Percentiles rank a stretch among this genome's conserved stretches.
These are phyloP conservation scores for Ceratobasidium sp. DNA, from an alignment of 1,284 basidiomycete genomes.

Conservation along the genomic window DNA sequence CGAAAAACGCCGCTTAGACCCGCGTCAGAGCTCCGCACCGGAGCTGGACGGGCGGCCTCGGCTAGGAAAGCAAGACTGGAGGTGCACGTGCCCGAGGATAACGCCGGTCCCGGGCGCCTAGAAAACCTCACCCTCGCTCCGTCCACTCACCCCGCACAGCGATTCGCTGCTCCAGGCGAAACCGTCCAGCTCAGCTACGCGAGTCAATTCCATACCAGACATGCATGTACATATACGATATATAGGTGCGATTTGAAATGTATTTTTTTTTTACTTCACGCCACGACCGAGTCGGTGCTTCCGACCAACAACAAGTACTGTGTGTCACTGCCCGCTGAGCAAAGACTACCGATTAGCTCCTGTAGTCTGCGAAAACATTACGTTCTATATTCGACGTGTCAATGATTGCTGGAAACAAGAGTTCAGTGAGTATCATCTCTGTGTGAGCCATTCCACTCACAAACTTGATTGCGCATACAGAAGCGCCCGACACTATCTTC, in stretches of 20 bases:
- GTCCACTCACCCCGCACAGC: background rate
- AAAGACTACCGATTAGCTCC: background rate
- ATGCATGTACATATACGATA: background rate
- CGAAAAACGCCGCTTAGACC: background rate
- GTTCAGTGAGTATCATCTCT: background rate
- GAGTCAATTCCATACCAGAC: background rate
- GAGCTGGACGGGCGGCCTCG: constrained; percentile 16
- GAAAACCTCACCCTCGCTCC: constrained; percentile 4
- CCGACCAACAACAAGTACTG: background rate
- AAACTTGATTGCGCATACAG: background rate
- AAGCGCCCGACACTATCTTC: background rate
- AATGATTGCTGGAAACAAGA: background rate
- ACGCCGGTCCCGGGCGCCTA: constrained; percentile 12
- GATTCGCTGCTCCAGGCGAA: background rate
- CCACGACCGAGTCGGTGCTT: constrained; percentile 1
- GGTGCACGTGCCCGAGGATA: constrained; percentile 1
- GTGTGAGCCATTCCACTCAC: background rate
- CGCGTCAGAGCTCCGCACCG: background rate
- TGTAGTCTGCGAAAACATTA: background rate
- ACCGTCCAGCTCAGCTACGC: constrained; percentile 7
- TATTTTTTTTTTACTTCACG: constrained; percentile 5
- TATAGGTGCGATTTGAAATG: constrained; percentile 19
- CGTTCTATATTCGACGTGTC: background rate
- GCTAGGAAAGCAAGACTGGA: background rate
- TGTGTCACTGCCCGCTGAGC: background rate